phyloP scores from a whole-genome alignment of 2,329 filamentous ascomycete species.

The Penicillium sp. region DNA sequence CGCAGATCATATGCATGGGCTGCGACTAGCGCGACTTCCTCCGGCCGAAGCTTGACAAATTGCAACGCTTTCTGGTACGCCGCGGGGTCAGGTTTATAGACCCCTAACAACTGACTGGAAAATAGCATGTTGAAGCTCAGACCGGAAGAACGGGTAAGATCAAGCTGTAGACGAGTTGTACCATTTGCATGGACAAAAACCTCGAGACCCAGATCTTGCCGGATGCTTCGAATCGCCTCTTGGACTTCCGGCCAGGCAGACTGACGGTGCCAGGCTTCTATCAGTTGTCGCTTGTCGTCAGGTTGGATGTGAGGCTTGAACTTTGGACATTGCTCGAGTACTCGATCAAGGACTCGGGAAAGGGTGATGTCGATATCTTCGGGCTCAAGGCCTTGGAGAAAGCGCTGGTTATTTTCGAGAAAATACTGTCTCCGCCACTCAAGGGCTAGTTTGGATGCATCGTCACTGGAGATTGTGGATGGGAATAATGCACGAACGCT shows the following conservation, averaged over 20 bases:
- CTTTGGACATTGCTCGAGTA: conserved; percentile 32
- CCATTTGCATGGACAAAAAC: conserved; percentile 56
- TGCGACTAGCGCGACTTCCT: conserved; percentile 54
- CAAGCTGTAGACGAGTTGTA: conserved; percentile 54
- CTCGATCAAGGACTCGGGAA: conserved; percentile 37
- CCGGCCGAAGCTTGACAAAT: conserved; percentile 44
- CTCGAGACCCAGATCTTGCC: conserved; percentile 37
- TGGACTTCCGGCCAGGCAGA: conserved; percentile 53
- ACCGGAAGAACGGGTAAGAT: conserved; percentile 38
- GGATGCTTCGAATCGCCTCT: conserved; percentile 42
- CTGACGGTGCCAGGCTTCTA: conserved; percentile 50
- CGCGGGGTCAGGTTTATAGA: conserved; percentile 52
- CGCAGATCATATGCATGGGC: conserved; percentile 56
- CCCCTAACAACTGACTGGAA: conserved; percentile 51
- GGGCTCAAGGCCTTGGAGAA: conserved; percentile 33
- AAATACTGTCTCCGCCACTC: conserved; percentile 50
- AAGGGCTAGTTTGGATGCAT: conserved; percentile 45
- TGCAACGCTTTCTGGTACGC: conserved; percentile 49
- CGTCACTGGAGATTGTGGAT: conserved; percentile 25
- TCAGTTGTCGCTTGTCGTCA: conserved; percentile 21
- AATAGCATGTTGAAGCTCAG: conserved; percentile 54
- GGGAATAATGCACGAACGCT: conserved; percentile 41
- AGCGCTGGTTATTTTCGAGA: conserved; percentile 42
- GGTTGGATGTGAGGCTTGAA: conserved; percentile 17
- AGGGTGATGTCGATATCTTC: conserved; percentile 55